Conservation (phyloP, 768 basidiomycete species). For the Butyriboletus loyo region DNA sequence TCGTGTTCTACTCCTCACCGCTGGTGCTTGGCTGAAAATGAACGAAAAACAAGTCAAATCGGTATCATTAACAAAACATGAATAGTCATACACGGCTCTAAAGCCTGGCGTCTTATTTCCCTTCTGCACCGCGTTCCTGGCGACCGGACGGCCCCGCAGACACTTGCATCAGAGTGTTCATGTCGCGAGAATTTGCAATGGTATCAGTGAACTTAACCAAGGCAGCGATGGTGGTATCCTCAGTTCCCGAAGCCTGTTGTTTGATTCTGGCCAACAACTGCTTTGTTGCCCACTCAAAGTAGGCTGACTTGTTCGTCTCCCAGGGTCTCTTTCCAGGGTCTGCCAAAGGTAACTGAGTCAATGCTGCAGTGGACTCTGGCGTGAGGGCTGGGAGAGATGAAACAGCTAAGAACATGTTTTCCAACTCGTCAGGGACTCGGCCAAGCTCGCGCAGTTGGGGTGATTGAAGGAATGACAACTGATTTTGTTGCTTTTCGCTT, state of each 20-base stretch:
- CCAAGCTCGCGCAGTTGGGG: conserved; percentile 39
- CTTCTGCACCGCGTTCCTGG: neutral
- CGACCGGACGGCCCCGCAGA: neutral
- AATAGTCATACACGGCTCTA: neutral
- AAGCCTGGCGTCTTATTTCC: neutral
- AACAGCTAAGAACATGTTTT: conserved; percentile 45
- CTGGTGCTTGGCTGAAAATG: neutral
- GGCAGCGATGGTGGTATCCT: conserved; percentile 21
- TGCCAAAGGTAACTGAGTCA: conserved; percentile 30
- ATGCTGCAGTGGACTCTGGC: conserved; percentile 36
- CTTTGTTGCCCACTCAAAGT: conserved; percentile 71
- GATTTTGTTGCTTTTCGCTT: conserved; percentile 42
- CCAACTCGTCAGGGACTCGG: conserved; percentile 39
- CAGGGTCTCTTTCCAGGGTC: conserved; percentile 72
- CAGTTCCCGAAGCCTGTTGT: conserved; percentile 13
- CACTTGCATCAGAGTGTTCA: conserved; percentile 16
- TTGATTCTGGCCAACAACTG: conserved; percentile 44
- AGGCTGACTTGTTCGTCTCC: conserved; percentile 74
- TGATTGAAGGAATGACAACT: conserved; percentile 43
- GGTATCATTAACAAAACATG: neutral
- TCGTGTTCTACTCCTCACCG: neutral
- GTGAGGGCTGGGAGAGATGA: conserved; percentile 48
- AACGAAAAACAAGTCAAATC: neutral
- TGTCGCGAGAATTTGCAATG: conserved; percentile 18
- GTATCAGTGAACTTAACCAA: conserved; percentile 17